Base-by-base conservation (phyloP, 768 basidiomycete species). In the Collybia nuda region DNA sequence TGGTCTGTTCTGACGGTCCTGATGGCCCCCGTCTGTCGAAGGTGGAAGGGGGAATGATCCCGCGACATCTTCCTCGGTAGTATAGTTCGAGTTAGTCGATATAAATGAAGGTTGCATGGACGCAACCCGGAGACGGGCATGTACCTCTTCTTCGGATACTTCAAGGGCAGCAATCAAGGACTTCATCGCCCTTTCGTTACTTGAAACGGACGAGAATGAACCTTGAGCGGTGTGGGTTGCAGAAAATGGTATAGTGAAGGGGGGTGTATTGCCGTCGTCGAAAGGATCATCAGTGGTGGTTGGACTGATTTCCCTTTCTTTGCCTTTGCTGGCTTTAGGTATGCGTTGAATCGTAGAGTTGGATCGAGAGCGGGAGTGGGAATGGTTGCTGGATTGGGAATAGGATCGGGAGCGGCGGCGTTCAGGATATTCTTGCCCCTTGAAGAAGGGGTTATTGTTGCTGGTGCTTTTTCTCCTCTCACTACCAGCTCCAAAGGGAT, bases 101-200 rank as follows among this genome's bases (percentile, higher is more conserved):
- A 71, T 56, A 39, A 76, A 48, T 1, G 82, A 82, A 1, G 83
- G 79, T 54, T 82, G 81, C 70, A 85, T 69, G 3, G 85, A 86
- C 15, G 78, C 74, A 22, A 84, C 72, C 40, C 84, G 72, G 57
- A 84, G 63, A 26, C 80, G 69, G 47, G 71, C 72, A 55, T 80
- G 70, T 2, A 74, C 71, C 48, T 78, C 75, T 29, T 74, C 72
- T 40, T 74, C 70, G 1, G 75, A 62, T 2, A 75, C 67, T 29
- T 84, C 77, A 38, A 89, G 75, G n/a, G 82, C 86, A 18, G 82
- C 85, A 51, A 88, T 77, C 45, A 88, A 71, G n/a, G 82, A 84
- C 60, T 73, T 74, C 56, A 88, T 66, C 14, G 85, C 84, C 40
- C 74, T 77, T 46, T 81, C 75, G 42, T 74, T 79, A 53, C 71